Base-by-base conservation (phyloP, 1,139 yeast species). In the Arxiozyma telluris region DNA sequence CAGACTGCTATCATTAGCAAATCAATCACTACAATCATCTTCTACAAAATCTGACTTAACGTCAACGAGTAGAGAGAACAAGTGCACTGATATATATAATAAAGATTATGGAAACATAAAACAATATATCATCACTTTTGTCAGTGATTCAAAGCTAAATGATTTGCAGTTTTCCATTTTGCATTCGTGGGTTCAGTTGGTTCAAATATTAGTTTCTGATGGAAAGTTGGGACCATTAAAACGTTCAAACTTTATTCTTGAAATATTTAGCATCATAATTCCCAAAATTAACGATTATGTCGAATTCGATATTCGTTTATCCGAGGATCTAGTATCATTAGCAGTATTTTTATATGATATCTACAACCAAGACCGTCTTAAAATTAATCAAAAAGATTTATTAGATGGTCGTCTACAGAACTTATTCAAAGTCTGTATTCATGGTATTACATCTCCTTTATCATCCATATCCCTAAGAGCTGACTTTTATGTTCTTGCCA, bases 181-280 rank as follows among this genome's bases (percentile, higher is more conserved):
- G 34, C 87, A 83, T 62, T 80, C 95, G 0, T 91, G 98, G 98
- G 83, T 85, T 41, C 86, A 84, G 61, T 70, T 90, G 52, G 82
- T 88, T 42, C 87, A 88, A 58, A 82, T 89, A 4, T 70, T 89
- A 50, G 82, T 87, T 8, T 76, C 82, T 21, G 93, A 86, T 63
- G 77, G 82, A 2, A 71, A 73, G 21, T 61, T 80, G 57, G 66
- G 69, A 5, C 63, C 73, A 0, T 65, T 70, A 15, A 72, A 72
- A 25, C 75, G 83, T 52, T 74, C 80, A 0, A 79, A 81, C 50
- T 85, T 91, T 61, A 81, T 89, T 53, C 71, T 88, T 43, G 95
- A 87, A 62, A 81, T 87, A 2, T 82, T 90, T 61, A 94, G 89
- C 62, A 75, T 80, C 11, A 76, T 88, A 20, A 75, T 88, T 27